Evolutionary conservation across 306 rosid genomes (phyloP).

Genomic region (Vicia sativa): DNA sequence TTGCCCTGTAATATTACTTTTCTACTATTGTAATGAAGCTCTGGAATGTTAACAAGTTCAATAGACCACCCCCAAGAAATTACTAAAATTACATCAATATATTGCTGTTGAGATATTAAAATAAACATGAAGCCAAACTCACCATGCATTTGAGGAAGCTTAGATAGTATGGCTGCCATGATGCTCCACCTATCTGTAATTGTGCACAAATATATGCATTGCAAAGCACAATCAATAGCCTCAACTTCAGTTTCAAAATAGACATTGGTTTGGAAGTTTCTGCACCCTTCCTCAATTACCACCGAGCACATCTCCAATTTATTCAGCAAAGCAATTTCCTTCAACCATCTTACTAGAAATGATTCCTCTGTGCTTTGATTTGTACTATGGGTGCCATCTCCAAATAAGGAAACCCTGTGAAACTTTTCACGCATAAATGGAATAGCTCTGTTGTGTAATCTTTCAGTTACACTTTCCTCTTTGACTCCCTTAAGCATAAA

Average conservation of each 20-base stretch:
- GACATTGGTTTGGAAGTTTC: constrained; percentile 55
- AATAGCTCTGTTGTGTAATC: constrained; percentile 71
- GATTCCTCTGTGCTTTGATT: constrained; percentile 59
- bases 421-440: constrained; percentile 76
- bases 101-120: constrained; percentile 31
- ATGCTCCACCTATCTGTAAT: constrained; percentile 89
- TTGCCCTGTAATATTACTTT: constrained; percentile 12
- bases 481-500: constrained; percentile 86
- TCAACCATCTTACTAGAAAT: constrained; percentile 89
- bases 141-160: constrained; percentile 85
- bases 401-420: constrained; percentile 40
- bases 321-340: constrained; percentile 78
- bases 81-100: constrained; percentile 30
- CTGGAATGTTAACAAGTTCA: constrained; percentile 14
- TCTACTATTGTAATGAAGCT: constrained; percentile 5
- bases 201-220: constrained; percentile 84
- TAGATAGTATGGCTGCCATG: constrained; percentile 78
- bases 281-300: constrained; percentile 85
- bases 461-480: constrained; percentile 65
- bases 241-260: constrained; percentile 74
- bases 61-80: constrained; percentile 30
- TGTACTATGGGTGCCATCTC: constrained; percentile 39
- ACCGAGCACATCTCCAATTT: constrained; percentile 77
- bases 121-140: constrained; percentile 40
- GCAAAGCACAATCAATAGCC: constrained; percentile 86